A percentile compares a stretch with the other conserved stretches of the same genome.
These are phyloP conservation scores for Zelopaecilomyces penicillatus DNA, from an alignment of 2,329 filamentous ascomycete genomes.

Conservation along the genomic window DNA sequence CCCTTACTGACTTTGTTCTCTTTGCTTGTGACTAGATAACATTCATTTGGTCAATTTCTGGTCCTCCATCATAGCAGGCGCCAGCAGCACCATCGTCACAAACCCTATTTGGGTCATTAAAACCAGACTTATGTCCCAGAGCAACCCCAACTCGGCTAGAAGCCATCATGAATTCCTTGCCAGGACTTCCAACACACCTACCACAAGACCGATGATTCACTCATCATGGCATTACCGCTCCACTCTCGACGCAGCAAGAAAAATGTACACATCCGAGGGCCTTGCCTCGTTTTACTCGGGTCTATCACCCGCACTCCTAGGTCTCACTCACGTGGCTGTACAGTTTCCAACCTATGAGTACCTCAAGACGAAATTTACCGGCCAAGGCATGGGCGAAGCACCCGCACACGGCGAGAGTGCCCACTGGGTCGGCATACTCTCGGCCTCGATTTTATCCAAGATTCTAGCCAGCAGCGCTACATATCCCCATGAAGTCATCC, in stretches of 20 bases:
- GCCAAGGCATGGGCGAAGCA: slow-evolving; percentile 72
- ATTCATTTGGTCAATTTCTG: slow-evolving; percentile 73
- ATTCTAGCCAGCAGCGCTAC: slow-evolving; percentile 89
- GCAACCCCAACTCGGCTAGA: slow-evolving; percentile 39
- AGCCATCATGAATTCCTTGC: slow-evolving; percentile 38
- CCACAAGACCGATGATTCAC: slow-evolving; percentile 45
- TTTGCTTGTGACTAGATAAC: slow-evolving; percentile 46
- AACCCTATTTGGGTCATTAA: slow-evolving; percentile 99
- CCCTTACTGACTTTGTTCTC: no score
- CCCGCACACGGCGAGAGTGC: slow-evolving; percentile 33
- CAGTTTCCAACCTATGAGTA: slow-evolving; percentile 96
- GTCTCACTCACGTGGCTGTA: slow-evolving; percentile 89
- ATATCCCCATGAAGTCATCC: slow-evolving; percentile 93
- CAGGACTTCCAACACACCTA: slow-evolving; percentile 44
- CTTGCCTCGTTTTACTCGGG: slow-evolving; percentile 90
- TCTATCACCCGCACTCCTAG: slow-evolving; percentile 81
- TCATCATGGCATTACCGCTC: slow-evolving; percentile 86
- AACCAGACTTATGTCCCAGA: slow-evolving; percentile 94
- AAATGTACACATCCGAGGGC: slow-evolving; percentile 92
- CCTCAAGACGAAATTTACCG: slow-evolving; percentile 84
- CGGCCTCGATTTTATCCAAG: slow-evolving; percentile 88
- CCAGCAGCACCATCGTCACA: slow-evolving; percentile 85
- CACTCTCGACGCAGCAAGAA: slow-evolving; percentile 83
- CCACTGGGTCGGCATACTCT: slow-evolving; percentile 77
- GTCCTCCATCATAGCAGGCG: slow-evolving; percentile 84